Base-by-base conservation (phyloP, 495 filamentous ascomycete species). In the Lasiosphaeria hispida region DNA sequence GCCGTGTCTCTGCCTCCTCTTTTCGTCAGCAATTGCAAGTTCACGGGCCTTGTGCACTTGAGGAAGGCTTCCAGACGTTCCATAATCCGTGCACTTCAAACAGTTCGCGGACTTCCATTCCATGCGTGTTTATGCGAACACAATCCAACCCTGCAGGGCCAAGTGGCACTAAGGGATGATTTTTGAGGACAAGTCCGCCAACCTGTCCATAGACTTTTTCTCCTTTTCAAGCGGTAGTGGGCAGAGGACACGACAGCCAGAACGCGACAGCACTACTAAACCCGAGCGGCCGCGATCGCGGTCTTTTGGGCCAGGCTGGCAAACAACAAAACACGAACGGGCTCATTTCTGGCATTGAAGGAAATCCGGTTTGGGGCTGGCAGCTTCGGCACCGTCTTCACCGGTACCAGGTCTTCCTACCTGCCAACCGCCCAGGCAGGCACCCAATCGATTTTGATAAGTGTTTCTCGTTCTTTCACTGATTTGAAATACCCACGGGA, bases 1-100 rank as follows among this genome's bases (percentile, higher is more conserved):
- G 23, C 23, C 23, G 23, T 30, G 23, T 30, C 23, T 30, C 23
- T 30, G 23, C 23, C 23, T 30, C 23, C 51, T 34, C 7, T 30
- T n/a, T 44, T 40, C 56, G 14, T 33, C 39, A 34, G 18, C 48
- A 36, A 8, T 37, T 17, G 14, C 15, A 34, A 36, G 38, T 57
- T 33, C 36, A 35, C 47, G 10, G 37, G 36, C 52, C 56, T 58
- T 57, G 57, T 14, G 43, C 55, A n/a, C 38, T 59, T 59, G 37
- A 15, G 61, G 62, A 68, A 69, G 51, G 60, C 64, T 71, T 69
- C 63, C 56, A 67, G 58, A 69, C 51, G 66, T 69, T 68, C 69
- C 58, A 62, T 23, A 44, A 67, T 63, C 63, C 55, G 63, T 69
- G 64, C 58, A 63, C 61, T 53, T 63, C 62, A 64, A 57, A 64